Evolutionary conservation across 2,329 filamentous ascomycete species (phyloP), one percentile per base, ranked within the genome.

Genomic region (Ophiostoma sp.): DNA sequence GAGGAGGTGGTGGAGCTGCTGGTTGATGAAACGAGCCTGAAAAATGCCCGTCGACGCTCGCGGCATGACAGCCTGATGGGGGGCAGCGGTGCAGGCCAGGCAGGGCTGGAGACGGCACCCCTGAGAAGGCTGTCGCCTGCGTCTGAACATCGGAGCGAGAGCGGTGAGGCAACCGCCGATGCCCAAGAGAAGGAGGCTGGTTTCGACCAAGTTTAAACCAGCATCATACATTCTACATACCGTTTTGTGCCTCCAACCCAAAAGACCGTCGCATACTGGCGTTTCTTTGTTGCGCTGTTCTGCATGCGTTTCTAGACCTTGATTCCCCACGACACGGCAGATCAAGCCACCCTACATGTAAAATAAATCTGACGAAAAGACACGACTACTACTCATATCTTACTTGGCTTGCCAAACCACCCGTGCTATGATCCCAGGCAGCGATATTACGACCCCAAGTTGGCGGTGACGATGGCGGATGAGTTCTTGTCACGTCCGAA

Each of bases 61-160:
- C 78, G 84, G 73, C 81, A 87, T 69, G 81, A 81, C 69, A 89
- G 87, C 71, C 76, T 85, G 44, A 81, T 85, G 64, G 81, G 79
- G 64, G 76, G 72, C 72, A 73, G 62, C 52, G 73, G 70, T 16
- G 74, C 71, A 0, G 72, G 72, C 9, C 71, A 66, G n/a, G 72
- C 70, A 8, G 72, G 70, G 12, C 69, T 78, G 40, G 77, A 78
- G 70, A 76, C 76, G 60, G 76, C 76, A 18, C 77, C 77, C 5
- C 66, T 78, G 66, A 72, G 60, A 40, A 63, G 58, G 36, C 38
- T 42, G 7, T 42, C 60, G 14, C n/a, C 38, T 6, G 40, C 38
- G 1, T 36, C 40, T 40, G 49, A 55, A 14, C 49, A 55, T 5
- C n/a, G 4, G 8, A 5, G n/a, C 12, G 49, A 55, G 18, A 27